Base-by-base conservation (phyloP, 2,329 filamentous ascomycete species). In the Sporothrix curviconia region DNA sequence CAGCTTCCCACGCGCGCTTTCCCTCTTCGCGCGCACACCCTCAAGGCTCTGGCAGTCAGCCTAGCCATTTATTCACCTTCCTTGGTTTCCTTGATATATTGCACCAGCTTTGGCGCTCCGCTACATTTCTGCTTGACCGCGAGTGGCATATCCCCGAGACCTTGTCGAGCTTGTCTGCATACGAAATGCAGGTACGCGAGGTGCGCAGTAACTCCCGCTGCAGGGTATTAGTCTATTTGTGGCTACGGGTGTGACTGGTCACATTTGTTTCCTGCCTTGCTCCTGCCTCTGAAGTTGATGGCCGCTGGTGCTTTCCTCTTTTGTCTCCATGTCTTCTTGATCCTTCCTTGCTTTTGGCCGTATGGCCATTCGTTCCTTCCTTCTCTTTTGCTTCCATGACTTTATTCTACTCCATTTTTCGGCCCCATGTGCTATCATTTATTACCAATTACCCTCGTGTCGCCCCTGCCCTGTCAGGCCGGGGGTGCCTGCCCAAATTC, bases 371-470 rank as follows among this genome's bases (percentile, higher is more conserved):
- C 39, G 49, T 40, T 54, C 34, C 12, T 51, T 28, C 42, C 39
- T 12, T 30, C 11, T 40, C 17, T 47, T 15, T 28, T 34, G 1
- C n/a, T 4, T 32, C 25, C 4, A n/a, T 40, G n/a, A 39, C 25
- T 22, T 24, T 7, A 40, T 37, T 19, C 43, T 34, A 47, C 36
- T 9, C 32, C 9, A 37, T 50, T 25, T 55, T 9, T 8, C 32
- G 34, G 40, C 40, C 52, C 40, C 30, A 28, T n/a, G n/a, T n/a
- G n/a, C n/a, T n/a, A n/a, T n/a, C n/a, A n/a, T n/a, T n/a, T n/a
- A n/a, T n/a, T n/a, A n/a, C n/a, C n/a, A n/a, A n/a, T 37, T 37
- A 22, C 32, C 50, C 39, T 53, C 39, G 50, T 53, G 34, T 51
- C 34, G 34, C 49, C 49, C 34, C 34, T 51, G 49, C 19, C 32